Percentiles rank a stretch among this genome's conserved stretches.
These are phyloP conservation scores for Boechera retrofracta DNA, from an alignment of 345 rosid genomes.

Conservation along the genomic window DNA sequence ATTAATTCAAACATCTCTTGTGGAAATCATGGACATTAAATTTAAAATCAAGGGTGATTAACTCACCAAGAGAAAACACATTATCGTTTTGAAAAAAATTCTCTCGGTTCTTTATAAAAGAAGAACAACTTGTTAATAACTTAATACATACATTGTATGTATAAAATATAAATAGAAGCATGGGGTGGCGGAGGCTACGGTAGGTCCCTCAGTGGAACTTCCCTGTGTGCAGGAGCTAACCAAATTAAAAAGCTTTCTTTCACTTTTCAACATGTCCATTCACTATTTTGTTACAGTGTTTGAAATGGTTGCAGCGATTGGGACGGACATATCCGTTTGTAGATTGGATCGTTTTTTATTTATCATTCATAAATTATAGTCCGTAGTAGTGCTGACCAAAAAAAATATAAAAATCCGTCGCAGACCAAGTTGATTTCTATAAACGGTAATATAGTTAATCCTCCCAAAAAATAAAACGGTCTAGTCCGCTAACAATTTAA, in stretches of 20 bases:
- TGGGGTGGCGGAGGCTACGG: slow-evolving; percentile 22
- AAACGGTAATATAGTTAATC: too few relatives aligned
- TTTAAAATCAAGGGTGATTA: neutral
- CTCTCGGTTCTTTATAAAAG: neutral
- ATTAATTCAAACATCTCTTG: neutral
- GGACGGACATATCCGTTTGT: too few relatives aligned
- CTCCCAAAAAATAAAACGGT: too few relatives aligned
- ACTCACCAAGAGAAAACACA: neutral
- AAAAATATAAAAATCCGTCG: too few relatives aligned
- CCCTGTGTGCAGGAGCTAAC: slow-evolving; percentile 45
- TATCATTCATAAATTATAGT: too few relatives aligned
- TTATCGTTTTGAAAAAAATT: neutral
- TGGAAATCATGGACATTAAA: neutral
- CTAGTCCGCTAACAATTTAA: too few relatives aligned
- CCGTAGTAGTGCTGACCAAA: too few relatives aligned
- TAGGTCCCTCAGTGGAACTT: slow-evolving; percentile 36
- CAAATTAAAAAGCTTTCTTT: slow-evolving; percentile 18
- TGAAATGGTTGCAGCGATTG: too few relatives aligned
- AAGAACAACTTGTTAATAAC: neutral
- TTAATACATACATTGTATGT: slow-evolving; percentile 5
- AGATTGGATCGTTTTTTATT: too few relatives aligned
- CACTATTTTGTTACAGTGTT: slow-evolving; percentile 1
- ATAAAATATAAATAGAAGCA: slow-evolving; percentile 14
- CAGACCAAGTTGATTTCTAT: too few relatives aligned
- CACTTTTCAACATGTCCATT: slow-evolving; percentile 35